Base-by-base conservation (phyloP, 441 rosid species). In the Hura crepitans region DNA sequence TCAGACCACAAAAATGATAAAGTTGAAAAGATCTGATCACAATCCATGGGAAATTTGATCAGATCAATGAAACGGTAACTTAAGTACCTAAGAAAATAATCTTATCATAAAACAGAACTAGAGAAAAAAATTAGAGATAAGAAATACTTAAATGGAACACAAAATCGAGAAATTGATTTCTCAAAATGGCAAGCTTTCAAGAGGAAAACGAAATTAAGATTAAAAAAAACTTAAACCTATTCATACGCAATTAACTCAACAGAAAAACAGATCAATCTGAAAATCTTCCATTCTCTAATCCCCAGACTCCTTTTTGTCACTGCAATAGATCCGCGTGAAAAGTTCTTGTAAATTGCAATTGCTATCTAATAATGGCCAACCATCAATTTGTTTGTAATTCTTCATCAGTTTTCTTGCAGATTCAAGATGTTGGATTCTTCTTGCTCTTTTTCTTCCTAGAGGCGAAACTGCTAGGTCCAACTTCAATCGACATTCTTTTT, bases 401-500 rank as follows among this genome's bases (percentile, higher is more conserved):
- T 15, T 53, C 30, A 18, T 17, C 49, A 31, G 11, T 9, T 37
- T 13, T 7, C 15, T 1, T 60, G 63, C 46, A 72, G 12, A 61
- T 61, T 81, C 18, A 70, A 49, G 70, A 47, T 0, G 75, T 55
- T 9, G 74, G 58, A 51, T 81, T 74, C 74, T 83, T 88, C 66
- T 79, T 90, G 53, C 83, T 85, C 77, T 85, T 93, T 79, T 89
- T 86, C 86, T 90, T 89, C 77, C 85, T 86, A 0, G 89, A 81
- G 53, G 89, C 85, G 77, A 81, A 79, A 82, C 86, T 85, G 83
- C 78, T 81, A 37, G 93, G 89, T 74, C 86, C 87, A 46, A 84
- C 78, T 79, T 85, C 97, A 67, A 85, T 88, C 31, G 89, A 70
- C 84, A 85, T 81, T 78, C 97, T 84, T 80, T 90, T 94, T 49